A percentile compares a stretch with the other conserved stretches of the same genome.
Evolutionary conservation across 78 protist species (phyloP).

Genomic region (Dictyostelium intermedium): DNA sequence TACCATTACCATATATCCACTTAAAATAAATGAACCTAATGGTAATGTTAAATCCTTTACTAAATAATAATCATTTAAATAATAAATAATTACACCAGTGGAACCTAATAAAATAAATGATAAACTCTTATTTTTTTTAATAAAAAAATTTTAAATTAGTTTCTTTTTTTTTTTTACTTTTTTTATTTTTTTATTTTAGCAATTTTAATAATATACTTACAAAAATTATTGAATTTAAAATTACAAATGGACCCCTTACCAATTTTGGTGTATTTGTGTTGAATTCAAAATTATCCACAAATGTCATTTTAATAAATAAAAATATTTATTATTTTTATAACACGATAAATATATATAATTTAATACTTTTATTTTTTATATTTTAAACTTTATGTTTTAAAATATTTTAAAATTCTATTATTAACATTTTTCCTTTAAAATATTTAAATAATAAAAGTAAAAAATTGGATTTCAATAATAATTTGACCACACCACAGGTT

Average conservation of each 20-base stretch:
- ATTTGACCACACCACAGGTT: too few relatives aligned
- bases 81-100: neutral
- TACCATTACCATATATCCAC: neutral
- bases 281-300: neutral
- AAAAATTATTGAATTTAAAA: neutral
- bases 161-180: neutral
- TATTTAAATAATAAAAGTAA: too few relatives aligned
- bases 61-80: neutral
- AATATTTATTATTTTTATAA: too few relatives aligned
- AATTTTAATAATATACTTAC: neutral
- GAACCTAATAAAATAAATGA: neutral
- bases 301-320: slow-evolving; percentile 12
- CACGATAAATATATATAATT: neutral
- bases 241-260: neutral
- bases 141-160: too few relatives aligned
- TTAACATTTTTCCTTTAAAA: too few relatives aligned
- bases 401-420: too few relatives aligned
- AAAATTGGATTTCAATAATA: too few relatives aligned
- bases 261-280: neutral
- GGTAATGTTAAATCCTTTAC: neutral
- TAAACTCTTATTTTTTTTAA: neutral
- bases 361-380: too few relatives aligned
- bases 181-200: neutral
- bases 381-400: too few relatives aligned
- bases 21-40: neutral